A percentile compares a stretch with the other conserved stretches of the same genome.
phyloP scores from a whole-genome alignment of 2,329 filamentous ascomycete genomes.

The Endoconidiophora laricicola region DNA sequence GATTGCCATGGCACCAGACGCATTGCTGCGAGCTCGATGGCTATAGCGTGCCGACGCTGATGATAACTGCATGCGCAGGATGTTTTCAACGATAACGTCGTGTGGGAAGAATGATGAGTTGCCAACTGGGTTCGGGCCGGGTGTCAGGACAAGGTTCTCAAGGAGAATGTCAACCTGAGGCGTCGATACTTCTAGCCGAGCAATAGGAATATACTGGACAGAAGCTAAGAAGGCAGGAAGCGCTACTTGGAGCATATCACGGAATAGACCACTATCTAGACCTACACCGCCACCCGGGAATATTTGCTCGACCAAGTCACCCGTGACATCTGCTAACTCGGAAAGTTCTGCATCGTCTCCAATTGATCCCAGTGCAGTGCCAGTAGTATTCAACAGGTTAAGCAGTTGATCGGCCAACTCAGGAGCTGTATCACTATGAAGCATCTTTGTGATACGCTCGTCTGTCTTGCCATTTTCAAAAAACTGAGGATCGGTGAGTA shows the following conservation, averaged over 20 bases:
- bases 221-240: constrained; percentile 59
- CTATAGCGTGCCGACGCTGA: background rate
- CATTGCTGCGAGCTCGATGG: constrained; percentile 35
- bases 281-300: constrained; percentile 52
- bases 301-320: constrained; percentile 52
- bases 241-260: constrained; percentile 65
- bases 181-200: constrained; percentile 70
- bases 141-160: constrained; percentile 82
- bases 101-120: constrained; percentile 79
- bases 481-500: constrained; percentile 74
- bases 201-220: constrained; percentile 78
- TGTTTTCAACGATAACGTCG: constrained; percentile 62
- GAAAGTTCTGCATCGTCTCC: constrained; percentile 55
- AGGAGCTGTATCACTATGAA: constrained; percentile 34
- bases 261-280: constrained; percentile 41
- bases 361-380: constrained; percentile 43
- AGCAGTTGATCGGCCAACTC: constrained; percentile 6
- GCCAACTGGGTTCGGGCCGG: constrained; percentile 60
- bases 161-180: constrained; percentile 72
- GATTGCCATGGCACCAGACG: constrained; percentile 44
- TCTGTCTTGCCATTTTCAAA: constrained; percentile 52
- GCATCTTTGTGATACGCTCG: constrained; percentile 27
- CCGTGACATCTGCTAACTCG: constrained; percentile 48
- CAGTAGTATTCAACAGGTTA: constrained; percentile 13
- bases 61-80: constrained; percentile 57